phyloP scores from a whole-genome alignment of 2,329 filamentous ascomycete genomes.

The Exophiala spinifera region DNA sequence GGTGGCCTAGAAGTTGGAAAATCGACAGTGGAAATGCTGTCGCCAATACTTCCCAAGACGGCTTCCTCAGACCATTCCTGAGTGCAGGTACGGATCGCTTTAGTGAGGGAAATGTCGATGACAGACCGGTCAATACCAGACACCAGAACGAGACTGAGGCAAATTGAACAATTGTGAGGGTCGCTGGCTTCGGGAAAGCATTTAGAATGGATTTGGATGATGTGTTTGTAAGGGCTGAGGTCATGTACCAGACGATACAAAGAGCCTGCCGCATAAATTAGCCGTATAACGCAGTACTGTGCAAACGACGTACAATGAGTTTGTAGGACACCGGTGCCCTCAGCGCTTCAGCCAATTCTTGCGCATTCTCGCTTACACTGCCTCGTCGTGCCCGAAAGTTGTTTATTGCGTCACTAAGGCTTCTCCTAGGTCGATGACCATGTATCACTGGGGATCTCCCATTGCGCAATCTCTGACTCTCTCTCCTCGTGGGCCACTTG shows the following conservation, averaged over 20 bases:
- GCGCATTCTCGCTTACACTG: conserved; percentile 88
- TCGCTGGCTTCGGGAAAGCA: conserved; percentile 84
- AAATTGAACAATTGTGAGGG: conserved; percentile 90
- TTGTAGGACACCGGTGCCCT: conserved; percentile 84
- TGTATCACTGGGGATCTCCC: conserved; percentile 17
- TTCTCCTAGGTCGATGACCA: conserved; percentile 73
- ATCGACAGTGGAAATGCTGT: conserved; percentile 87
- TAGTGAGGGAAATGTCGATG: conserved; percentile 67
- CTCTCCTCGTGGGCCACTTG: conserved; percentile 61
- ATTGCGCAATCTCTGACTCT: conserved; percentile 39
- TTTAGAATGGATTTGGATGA: conserved; percentile 97
- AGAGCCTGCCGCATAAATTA: conserved; percentile 59
- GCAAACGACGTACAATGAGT: conserved; percentile 65
- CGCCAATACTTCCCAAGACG: conserved; percentile 74
- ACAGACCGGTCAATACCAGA: conserved; percentile 72
- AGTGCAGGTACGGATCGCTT: conserved; percentile 72
- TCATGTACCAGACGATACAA: conserved; percentile 90
- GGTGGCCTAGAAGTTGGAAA: conserved; percentile 91
- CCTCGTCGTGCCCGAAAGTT: conserved; percentile 76
- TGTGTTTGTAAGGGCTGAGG: conserved; percentile 92
- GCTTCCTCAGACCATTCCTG: conserved; percentile 76
- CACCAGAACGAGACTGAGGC: conserved; percentile 88
- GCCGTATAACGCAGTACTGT: conserved; percentile 8
- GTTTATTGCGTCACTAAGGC: conserved; percentile 80
- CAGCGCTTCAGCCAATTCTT: conserved; percentile 87